Evolutionary conservation across 1,284 basidiomycete species (phyloP).

Genomic region (Irpex lacteus): DNA sequence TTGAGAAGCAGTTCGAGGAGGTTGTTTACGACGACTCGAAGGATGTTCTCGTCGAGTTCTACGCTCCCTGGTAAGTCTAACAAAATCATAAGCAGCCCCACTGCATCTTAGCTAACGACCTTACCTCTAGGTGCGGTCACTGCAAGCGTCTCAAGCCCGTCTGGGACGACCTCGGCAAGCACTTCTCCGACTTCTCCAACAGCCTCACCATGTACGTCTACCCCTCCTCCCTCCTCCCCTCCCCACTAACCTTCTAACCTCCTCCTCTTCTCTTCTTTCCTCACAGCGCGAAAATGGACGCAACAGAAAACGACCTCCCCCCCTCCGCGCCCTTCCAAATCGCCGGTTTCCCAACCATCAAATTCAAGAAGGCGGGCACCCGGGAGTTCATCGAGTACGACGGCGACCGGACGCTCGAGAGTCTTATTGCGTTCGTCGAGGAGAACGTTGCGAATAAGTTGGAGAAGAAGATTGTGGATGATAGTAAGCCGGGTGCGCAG

Average conservation of each 20-base stretch:
- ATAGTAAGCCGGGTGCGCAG: background rate
- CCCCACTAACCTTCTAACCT: conserved; percentile 13
- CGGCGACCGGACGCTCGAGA: conserved; percentile 88
- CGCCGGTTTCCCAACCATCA: conserved; percentile 91
- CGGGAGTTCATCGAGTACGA: conserved; percentile 90
- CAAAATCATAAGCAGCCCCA: background rate
- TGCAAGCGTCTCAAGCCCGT: conserved; percentile 96
- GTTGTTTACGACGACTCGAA: conserved; percentile 85
- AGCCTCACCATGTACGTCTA: conserved; percentile 75
- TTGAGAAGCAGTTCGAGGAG: conserved; percentile 88
- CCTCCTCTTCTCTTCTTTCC: conserved; percentile 5
- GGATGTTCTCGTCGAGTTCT: conserved; percentile 97
- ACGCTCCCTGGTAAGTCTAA: conserved; percentile 83
- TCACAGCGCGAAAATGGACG: conserved; percentile 90
- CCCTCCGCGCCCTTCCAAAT: conserved; percentile 83
- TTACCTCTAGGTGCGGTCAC: conserved; percentile 73
- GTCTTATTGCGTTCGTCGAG: conserved; percentile 82
- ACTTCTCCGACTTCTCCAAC: conserved; percentile 77
- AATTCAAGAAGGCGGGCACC: conserved; percentile 92
- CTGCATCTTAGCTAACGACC: conserved; percentile 14
- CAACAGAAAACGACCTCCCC: conserved; percentile 95
- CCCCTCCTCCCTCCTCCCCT: background rate
- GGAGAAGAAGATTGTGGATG: conserved; percentile 23
- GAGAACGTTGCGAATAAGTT: conserved; percentile 75
- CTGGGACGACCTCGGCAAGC: conserved; percentile 91